Evolutionary conservation across 2,329 filamentous ascomycete genomes (phyloP), one percentile per base, ranked within the genome.

Genomic region (Fusarium sp.): DNA sequence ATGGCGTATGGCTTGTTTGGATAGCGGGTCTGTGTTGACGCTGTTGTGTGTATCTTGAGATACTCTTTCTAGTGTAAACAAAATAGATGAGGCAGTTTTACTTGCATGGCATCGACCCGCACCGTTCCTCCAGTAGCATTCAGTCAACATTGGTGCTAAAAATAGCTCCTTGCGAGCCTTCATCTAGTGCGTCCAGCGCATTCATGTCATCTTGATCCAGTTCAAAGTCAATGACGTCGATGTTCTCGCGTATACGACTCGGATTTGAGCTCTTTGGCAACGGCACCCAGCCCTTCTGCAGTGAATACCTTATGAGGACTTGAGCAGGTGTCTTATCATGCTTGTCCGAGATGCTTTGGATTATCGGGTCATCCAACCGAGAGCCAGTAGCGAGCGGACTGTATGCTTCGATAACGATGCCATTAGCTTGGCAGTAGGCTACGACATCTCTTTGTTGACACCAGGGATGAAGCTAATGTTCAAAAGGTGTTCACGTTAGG

Each of bases 221-320:
- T 29, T 81, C 77, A 70, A 91, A 90, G 50, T 80, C 80, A 72
- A 83, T 90, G 0, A 91, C 80, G 51, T 87, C 77, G 1, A 81
- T 80, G 69, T 91, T 91, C 54, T 82, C 78, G 47, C 75, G 78
- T 63, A 91, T 91, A 10, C 87, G 80, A 9, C 81, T 81, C 0
- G 81, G 78, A 3, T 79, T 83, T 49, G 85, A 85, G 57, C 87
- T 89, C 79, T 91, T 91, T 19, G 88, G 87, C 53, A 91, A 74
- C 15, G 88, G 87, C 13, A 88, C 81, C 85, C 87, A 90, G 9
- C 80, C 82, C 77, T 91, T 91, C 71, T 92, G 88, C 70, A 92
- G 74, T 58, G 84, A 84, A 72, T 89, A 93, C 58, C 89, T 81
- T 15, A 93, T 79, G 62, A 93, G 76, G 6, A 92, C 77, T 75